A percentile compares a stretch with the other conserved stretches of the same genome.
These are phyloP conservation scores for Periglandula ipomoeae DNA, from an alignment of 2,329 filamentous ascomycete genomes.

Conservation along the genomic window DNA sequence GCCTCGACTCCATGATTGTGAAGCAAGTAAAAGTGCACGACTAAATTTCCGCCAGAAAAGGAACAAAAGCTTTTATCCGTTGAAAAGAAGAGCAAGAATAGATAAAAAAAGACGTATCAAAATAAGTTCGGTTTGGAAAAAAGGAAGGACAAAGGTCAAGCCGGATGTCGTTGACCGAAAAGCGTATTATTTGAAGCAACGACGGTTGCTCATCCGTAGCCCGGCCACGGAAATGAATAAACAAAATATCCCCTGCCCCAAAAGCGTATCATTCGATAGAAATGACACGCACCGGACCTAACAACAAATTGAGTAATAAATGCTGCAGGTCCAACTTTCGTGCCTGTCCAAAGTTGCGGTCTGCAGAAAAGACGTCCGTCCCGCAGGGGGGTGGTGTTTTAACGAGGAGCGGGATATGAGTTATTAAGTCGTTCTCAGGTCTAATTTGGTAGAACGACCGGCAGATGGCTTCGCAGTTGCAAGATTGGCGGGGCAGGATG, in stretches of 20 bases:
- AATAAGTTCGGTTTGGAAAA: too few relatives aligned
- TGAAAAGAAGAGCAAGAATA: too few relatives aligned
- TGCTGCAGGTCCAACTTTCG: not conserved
- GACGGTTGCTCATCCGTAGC: slow-evolving; percentile 2
- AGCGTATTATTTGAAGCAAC: not conserved
- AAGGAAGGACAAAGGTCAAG: not conserved
- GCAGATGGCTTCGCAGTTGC: too few relatives aligned
- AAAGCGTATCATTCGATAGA: not conserved
- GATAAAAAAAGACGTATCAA: too few relatives aligned
- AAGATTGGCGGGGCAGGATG: not conserved
- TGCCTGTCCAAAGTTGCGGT: slow-evolving; percentile 5
- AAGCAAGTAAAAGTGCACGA: not conserved
- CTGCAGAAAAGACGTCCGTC: not conserved
- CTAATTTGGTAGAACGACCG: too few relatives aligned
- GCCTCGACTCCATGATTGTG: slow-evolving; percentile 8
- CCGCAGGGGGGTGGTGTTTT: too few relatives aligned
- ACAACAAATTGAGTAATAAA: not conserved
- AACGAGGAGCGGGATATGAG: too few relatives aligned
- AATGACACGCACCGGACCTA: not conserved
- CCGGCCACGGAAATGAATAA: not conserved
- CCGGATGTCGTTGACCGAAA: not conserved
- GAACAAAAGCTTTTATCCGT: not conserved
- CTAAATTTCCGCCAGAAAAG: not conserved
- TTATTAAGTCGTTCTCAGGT: too few relatives aligned
- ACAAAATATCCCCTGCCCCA: not conserved